Percentiles rank a stretch among this genome's conserved stretches.
Evolutionary conservation across 106 monocot genomes (phyloP).

Genomic region (Phalaenopsis equestris): DNA sequence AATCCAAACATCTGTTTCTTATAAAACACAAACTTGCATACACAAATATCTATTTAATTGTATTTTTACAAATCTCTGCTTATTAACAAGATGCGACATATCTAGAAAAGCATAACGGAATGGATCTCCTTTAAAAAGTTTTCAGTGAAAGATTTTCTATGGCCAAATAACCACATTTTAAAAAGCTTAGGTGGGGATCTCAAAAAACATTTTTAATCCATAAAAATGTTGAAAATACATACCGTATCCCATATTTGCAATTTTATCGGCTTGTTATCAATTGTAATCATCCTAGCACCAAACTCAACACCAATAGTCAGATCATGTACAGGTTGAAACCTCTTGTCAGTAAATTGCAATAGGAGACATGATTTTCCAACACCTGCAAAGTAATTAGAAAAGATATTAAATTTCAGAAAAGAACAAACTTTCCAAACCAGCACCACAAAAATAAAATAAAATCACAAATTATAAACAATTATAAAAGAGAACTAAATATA

Average conservation of each 20-base stretch:
- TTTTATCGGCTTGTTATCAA: slow-evolving; percentile 90
- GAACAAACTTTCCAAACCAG: background rate
- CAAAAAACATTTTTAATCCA: background rate
- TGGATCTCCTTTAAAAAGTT: background rate
- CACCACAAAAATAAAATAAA: background rate
- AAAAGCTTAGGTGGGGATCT: background rate
- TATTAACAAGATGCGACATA: background rate
- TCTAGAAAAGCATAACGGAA: background rate
- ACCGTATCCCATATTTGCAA: slow-evolving; percentile 99
- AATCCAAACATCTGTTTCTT: background rate
- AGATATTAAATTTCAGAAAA: background rate
- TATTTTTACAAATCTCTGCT: background rate
- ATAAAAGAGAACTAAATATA: background rate
- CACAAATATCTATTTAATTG: background rate
- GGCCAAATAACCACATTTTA: background rate
- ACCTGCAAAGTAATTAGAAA: slow-evolving; percentile 27
- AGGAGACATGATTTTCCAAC: slow-evolving; percentile 98
- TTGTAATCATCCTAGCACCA: slow-evolving; percentile 84
- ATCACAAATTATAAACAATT: background rate
- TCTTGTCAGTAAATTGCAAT: slow-evolving; percentile 88
- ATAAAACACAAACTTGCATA: background rate
- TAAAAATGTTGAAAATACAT: background rate
- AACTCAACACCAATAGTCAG: slow-evolving; percentile 95
- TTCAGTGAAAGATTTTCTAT: background rate
- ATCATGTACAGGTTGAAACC: slow-evolving; percentile 93